phyloP scores from a whole-genome alignment of 805 yeast genomes.

The Kazachstania africana region DNA sequence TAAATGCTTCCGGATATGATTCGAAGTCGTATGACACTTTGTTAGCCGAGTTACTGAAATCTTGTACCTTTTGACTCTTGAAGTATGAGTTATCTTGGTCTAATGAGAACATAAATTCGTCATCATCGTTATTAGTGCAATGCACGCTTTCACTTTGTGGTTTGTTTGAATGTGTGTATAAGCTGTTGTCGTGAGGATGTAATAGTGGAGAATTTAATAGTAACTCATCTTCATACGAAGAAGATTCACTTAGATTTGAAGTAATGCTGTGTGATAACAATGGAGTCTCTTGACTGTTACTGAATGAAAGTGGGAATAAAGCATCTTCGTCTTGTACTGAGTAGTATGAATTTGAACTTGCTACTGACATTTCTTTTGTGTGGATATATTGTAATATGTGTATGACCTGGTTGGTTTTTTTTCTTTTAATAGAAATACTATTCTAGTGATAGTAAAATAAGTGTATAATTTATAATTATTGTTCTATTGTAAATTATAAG shows the following conservation, averaged over 20 bases:
- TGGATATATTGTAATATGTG: too few species aligned
- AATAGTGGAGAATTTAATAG: conserved; percentile 3
- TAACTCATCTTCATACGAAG: conserved; percentile 4
- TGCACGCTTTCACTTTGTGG: neutral
- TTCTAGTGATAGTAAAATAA: too few species aligned
- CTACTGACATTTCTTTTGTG: neutral
- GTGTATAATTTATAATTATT: too few species aligned
- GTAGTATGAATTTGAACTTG: neutral
- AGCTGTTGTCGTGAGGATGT: too few species aligned
- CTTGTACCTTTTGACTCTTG: neutral
- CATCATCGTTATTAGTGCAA: neutral
- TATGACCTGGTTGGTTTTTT: neutral
- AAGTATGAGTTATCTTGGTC: neutral
- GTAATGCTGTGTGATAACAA: conserved; percentile 2
- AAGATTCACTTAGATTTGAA: neutral
- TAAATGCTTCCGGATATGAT: conserved; percentile 6
- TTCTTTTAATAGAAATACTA: too few species aligned
- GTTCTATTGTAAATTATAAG: too few species aligned
- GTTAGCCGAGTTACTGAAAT: neutral
- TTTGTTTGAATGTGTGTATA: too few species aligned
- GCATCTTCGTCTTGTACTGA: conserved; percentile 4
- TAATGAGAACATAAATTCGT: neutral
- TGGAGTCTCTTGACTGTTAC: neutral
- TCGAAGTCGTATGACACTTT: neutral
- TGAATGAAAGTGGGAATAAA: conserved; percentile 7